Evolutionary conservation across 140 eudicot species (phyloP), one percentile per base, ranked within the genome.

Genomic region (Senecio squalidus): DNA sequence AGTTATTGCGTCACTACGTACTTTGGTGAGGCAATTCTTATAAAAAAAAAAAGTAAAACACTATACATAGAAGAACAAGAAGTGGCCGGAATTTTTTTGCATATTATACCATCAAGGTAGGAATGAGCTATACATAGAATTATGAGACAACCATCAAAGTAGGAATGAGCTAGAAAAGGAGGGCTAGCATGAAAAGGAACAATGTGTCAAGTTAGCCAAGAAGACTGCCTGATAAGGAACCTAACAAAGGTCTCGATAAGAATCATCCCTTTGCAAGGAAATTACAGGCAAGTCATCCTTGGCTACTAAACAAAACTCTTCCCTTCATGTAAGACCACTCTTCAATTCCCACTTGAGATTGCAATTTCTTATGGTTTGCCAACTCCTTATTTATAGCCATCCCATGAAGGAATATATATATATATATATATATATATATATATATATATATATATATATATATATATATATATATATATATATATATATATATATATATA

Each of bases 231-330:
- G 69, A 5, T 27, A 51, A 78, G 45, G 47, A 62, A 55, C 53
- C 60, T 61, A 57, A 36, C 24, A 14, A 58, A 53, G 20, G 39
- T 27, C 5, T 53, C 33, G 22, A 59, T 54, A 44, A 27, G 15
- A 20, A 3, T 6, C 55, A 40, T 10, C 7, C n/a, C 14, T 31
- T 28, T 46, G 13, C 28, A 55, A 50, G 34, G 33, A 47, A 43
- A 29, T 11, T 7, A 72, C 82, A 80, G 93, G 94, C 92, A 80
- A 87, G 89, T 83, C 93, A 83, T 83, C 84, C 91, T 86, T 86
- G 92, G 95, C 92, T 86, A 83, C 70, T 60, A 55, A 77, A 86
- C 88, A 41, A 69, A 16, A 11, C 66, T 58, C 70, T 74, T 65
- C 69, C 61, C 67, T 77, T 71, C 84, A 74, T 81, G 84, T 71